Percentiles rank a stretch among this genome's conserved stretches.
These are phyloP conservation scores for Diaporthe amygdali DNA, from an alignment of 2,329 filamentous ascomycete species.

Conservation along the genomic window DNA sequence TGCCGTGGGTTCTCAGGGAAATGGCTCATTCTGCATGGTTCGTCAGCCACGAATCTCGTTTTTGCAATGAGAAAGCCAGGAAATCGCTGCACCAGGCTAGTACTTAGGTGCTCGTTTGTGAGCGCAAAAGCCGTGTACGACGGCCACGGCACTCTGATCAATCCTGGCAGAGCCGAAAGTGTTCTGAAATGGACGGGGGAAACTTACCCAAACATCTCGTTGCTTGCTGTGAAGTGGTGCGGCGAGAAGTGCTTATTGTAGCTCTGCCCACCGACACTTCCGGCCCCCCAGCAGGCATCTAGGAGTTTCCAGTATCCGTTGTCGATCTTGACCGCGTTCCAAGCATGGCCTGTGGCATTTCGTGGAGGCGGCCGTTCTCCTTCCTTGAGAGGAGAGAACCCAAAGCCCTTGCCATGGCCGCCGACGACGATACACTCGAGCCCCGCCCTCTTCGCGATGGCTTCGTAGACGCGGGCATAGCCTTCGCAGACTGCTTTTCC, in stretches of 20 bases:
- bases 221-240: constrained; percentile 62
- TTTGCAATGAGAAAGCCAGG: not conserved
- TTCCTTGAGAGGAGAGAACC: constrained; percentile 66
- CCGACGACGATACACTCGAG: constrained; percentile 76
- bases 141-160: too few species aligned
- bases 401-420: constrained; percentile 88
- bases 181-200: not conserved
- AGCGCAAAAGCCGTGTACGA: too few species aligned
- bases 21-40: constrained; percentile 55
- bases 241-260: constrained; percentile 76
- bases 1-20: constrained; percentile 72
- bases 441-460: constrained; percentile 79
- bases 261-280: constrained; percentile 61
- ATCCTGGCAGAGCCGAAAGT: too few species aligned
- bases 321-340: constrained; percentile 92
- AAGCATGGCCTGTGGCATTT: constrained; percentile 74
- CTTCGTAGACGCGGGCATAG: constrained; percentile 82
- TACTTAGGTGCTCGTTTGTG: not conserved
- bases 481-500: constrained; percentile 92
- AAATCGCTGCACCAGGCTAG: not conserved
- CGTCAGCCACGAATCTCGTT: not conserved
- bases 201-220: constrained; percentile 77
- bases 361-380: constrained; percentile 71
- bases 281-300: constrained; percentile 93
- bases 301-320: constrained; percentile 88